Evolutionary conservation across 352 stramenopile species (phyloP).

Genomic region (Phytophthora idaei): DNA sequence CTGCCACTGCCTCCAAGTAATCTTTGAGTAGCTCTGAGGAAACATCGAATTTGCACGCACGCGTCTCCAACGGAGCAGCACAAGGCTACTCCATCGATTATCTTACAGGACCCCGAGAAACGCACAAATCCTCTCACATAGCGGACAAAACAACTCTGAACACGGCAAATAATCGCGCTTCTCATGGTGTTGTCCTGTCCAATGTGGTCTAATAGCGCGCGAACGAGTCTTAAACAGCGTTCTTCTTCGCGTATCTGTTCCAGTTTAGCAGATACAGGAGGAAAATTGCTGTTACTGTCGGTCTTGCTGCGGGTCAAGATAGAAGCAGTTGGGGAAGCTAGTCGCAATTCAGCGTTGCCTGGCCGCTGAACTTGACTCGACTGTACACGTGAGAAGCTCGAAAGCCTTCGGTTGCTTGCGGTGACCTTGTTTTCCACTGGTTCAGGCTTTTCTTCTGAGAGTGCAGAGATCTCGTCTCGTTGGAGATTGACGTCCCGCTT

Average conservation of each 20-base stretch:
- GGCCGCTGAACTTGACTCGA: conserved; percentile 20
- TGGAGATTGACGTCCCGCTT: conserved; percentile 25
- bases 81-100: conserved; percentile 5
- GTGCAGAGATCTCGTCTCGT: conserved; percentile 5
- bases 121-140: conserved; percentile 20
- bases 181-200: conserved; percentile 5
- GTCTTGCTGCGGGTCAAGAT: conserved; percentile 14
- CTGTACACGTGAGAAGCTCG: conserved; percentile 28
- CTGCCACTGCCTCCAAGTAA: conserved; percentile 18
- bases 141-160: conserved; percentile 20
- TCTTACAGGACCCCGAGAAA: conserved; percentile 3
- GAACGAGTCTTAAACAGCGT: conserved; percentile 10
- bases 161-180: conserved; percentile 13
- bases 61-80: conserved; percentile 23
- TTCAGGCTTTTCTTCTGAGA: conserved; percentile 9
- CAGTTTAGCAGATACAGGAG: neutral
- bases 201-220: conserved; percentile 24
- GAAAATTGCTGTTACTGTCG: neutral
- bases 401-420: conserved; percentile 17
- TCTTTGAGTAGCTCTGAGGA: conserved; percentile 18
- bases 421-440: conserved; percentile 19
- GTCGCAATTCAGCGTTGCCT: conserved; percentile 28
- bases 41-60: conserved; percentile 21
- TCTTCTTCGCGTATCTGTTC: conserved; percentile 8
- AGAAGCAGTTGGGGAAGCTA: conserved; percentile 30